Conservation (phyloP, 1,284 basidiomycete genomes). For the Trichosporon sp. region DNA sequence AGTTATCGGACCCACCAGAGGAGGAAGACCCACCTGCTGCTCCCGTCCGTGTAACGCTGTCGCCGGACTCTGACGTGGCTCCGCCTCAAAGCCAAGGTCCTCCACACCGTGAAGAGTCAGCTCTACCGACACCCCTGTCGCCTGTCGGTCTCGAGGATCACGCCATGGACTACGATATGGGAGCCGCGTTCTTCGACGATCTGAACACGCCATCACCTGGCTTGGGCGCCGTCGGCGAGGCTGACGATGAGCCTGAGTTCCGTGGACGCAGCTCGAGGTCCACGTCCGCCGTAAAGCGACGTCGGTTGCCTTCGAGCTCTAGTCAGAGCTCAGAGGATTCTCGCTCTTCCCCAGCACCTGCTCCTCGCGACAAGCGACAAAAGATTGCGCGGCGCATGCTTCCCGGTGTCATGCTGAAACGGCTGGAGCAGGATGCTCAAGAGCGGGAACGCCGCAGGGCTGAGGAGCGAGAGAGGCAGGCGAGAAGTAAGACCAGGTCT, state of each 20-base stretch:
- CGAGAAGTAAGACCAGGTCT: slow-evolving; percentile 6
- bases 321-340: slow-evolving; percentile 3
- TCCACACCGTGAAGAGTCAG: neutral
- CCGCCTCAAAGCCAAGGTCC: neutral
- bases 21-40: neutral
- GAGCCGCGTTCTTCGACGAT: neutral
- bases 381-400: slow-evolving; percentile 41
- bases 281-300: neutral
- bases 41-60: neutral
- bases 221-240: neutral
- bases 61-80: neutral
- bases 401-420: slow-evolving; percentile 38
- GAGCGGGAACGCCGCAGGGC: neutral
- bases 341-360: neutral
- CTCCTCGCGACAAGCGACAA: slow-evolving; percentile 21
- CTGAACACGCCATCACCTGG: neutral
- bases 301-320: slow-evolving; percentile 9
- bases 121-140: neutral
- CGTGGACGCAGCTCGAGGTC: neutral
- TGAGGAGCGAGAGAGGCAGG: neutral
- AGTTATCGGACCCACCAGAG: slow-evolving; percentile 13
- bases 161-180: neutral
- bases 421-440: slow-evolving; percentile 15
- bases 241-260: neutral
- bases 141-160: neutral